Percentiles rank a stretch among this genome's conserved stretches.
These are phyloP conservation scores for Chytriomyces sp. DNA, from an alignment of 192 early-diverging fungal genomes.

Conservation along the genomic window DNA sequence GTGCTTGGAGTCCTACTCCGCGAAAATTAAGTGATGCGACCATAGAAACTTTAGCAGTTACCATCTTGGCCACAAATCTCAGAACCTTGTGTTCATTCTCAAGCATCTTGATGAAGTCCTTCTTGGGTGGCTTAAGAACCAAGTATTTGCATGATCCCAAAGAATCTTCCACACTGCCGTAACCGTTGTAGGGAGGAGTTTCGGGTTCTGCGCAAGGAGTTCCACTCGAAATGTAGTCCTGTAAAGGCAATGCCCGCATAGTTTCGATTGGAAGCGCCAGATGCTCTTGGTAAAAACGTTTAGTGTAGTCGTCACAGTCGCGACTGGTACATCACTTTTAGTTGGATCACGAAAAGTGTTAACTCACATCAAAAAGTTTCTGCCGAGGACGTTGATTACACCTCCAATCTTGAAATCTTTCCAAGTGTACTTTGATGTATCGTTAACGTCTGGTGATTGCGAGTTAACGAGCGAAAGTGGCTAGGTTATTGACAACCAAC, in stretches of 20 bases:
- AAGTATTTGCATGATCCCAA: conserved; percentile 60
- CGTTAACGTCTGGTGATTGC: conserved; percentile 50
- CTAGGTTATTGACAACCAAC: no score
- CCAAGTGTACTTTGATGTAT: conserved; percentile 61
- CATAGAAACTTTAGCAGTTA: conserved; percentile 19
- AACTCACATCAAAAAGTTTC: conserved; percentile 60
- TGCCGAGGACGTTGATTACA: conserved; percentile 59
- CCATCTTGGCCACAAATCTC: conserved; percentile 63
- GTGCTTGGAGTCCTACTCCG: conserved; percentile 60
- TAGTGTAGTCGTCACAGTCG: conserved; percentile 69
- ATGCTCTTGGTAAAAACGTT: conserved; percentile 51
- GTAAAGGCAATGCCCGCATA: conserved; percentile 27
- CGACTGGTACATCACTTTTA: conserved; percentile 44
- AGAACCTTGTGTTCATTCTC: conserved; percentile 67
- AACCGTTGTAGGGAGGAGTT: conserved; percentile 65
- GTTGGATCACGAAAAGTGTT: not conserved
- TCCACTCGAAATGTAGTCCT: conserved; percentile 7
- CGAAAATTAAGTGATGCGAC: not conserved
- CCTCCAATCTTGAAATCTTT: conserved; percentile 61
- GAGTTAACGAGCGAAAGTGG: no score
- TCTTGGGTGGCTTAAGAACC: conserved; percentile 65
- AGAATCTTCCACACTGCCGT: conserved; percentile 65
- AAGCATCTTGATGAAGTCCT: conserved; percentile 68
- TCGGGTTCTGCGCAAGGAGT: conserved; percentile 31
- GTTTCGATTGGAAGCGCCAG: conserved; percentile 20